These are phyloP conservation scores for Phaseolus coccineus DNA, from an alignment of 331 rosid species.

Conservation along the genomic window DNA sequence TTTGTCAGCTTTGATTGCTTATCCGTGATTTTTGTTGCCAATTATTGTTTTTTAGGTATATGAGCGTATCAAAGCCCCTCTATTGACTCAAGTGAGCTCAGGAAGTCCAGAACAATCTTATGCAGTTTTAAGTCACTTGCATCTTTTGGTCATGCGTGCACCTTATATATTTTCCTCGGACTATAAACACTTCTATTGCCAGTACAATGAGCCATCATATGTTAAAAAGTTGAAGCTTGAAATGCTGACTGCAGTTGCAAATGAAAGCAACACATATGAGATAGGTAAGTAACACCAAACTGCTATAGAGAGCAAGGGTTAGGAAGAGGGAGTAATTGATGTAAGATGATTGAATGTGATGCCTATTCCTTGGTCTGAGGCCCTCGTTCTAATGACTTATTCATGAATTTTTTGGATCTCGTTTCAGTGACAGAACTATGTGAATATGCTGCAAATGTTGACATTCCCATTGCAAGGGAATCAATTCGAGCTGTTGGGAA, in stretches of 20 bases:
- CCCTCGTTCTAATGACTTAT: slow-evolving; percentile 41
- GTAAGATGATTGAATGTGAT: slow-evolving; percentile 34
- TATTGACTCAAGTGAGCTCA: slow-evolving; percentile 94
- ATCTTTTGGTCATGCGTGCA: slow-evolving; percentile 98
- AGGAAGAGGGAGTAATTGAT: slow-evolving; percentile 10
- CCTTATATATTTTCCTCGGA: slow-evolving; percentile 93
- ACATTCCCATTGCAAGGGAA: slow-evolving; percentile 99
- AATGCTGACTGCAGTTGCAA: slow-evolving; percentile 98
- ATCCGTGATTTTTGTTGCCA: slow-evolving; percentile 44
- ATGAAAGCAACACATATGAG: slow-evolving; percentile 97
- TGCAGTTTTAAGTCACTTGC: slow-evolving; percentile 95
- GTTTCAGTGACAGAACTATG: slow-evolving; percentile 96
- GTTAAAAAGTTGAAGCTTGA: slow-evolving; percentile 98
- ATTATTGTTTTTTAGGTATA: slow-evolving; percentile 72
- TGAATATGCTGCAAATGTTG: slow-evolving; percentile 99
- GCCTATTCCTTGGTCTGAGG: slow-evolving; percentile 27
- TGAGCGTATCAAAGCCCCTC: slow-evolving; percentile 99
- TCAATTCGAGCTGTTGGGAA: slow-evolving; percentile 99
- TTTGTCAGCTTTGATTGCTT: slow-evolving; percentile 36
- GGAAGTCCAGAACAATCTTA: slow-evolving; percentile 99
- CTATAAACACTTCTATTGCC: slow-evolving; percentile 98
- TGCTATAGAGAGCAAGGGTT: not conserved
- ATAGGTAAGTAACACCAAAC: slow-evolving; percentile 66
- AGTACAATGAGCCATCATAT: slow-evolving; percentile 98
- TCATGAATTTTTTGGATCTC: slow-evolving; percentile 44